Evolutionary conservation across 116 monocot species (phyloP), one percentile per base, ranked within the genome.

Genomic region (Posidonia oceanica): DNA sequence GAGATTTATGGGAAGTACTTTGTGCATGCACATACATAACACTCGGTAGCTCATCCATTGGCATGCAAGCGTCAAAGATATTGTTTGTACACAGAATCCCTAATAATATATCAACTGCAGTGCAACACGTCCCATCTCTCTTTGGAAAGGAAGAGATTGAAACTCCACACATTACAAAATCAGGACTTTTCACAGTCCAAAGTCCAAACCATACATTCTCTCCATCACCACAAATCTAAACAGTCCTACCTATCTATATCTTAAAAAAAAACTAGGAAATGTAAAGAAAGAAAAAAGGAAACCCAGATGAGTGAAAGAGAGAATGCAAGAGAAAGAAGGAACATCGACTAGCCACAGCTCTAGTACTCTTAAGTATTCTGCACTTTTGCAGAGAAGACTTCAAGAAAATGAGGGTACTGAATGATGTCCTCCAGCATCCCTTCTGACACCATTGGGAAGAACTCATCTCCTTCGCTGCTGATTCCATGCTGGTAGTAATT

Each of bases 341-440:
- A 21, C 14, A 11, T 61, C 7, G 11, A 36, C 11, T 23, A 61
- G 61, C 61, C 0, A 36, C 0, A 36, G 13, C 5, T 13, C 61
- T 40, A 39, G 4, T 39, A 4, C 17, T n/a, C 14, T 71, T 29
- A 82, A 69, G 81, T 70, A 20, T 83, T 72, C 36, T 70, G 74
- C 18, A 84, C 59, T 59, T 72, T 63, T 14, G 82, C 56, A 18
- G 91, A 82, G 66, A 91, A 13, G 52, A 88, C 40, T 77, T 88
- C 91, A 17, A 91, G 79, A 71, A 89, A 85, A 56, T 79, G 82
- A 3, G 96, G 88, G 52, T 83, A 87, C 68, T 87, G 89, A 13
- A 97, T 82, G 65, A 97, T 75, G 64, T 97, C 96, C 72, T 89
- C 85, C 17, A 97, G 69, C 65, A 91, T 71, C 14, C 96, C 96